A percentile compares a stretch with the other conserved stretches of the same genome.
Evolutionary conservation across 352 stramenopile genomes (phyloP).

Genomic region (Plasmopara muralis): DNA sequence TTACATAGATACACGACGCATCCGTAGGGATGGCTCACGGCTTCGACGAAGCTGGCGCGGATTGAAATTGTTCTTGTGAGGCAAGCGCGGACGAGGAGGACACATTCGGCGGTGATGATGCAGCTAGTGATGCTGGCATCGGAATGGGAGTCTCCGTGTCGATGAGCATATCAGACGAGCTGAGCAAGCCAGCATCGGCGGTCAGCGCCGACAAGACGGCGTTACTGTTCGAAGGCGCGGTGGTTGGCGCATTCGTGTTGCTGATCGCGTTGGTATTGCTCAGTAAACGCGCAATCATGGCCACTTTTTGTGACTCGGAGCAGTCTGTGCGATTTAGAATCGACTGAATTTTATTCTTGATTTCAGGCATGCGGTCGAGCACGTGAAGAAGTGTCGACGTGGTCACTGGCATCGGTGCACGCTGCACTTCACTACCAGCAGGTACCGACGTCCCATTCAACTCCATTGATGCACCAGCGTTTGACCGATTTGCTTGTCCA

Average conservation of each 20-base stretch:
- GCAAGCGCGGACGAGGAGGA: conserved; percentile 22
- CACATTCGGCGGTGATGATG: conserved; percentile 14
- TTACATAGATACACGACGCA: conserved; percentile 27
- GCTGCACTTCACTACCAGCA: conserved; percentile 10
- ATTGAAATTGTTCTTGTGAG: conserved; percentile 17
- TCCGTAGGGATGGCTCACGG: conserved; percentile 11
- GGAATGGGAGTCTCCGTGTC: conserved; percentile 44
- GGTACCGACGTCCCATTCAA: conserved; percentile 7
- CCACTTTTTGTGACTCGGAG: conserved; percentile 84
- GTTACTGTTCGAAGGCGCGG: conserved; percentile 11
- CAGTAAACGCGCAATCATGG: conserved; percentile 79
- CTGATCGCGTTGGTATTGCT: conserved; percentile 82
- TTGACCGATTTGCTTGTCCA: conserved; percentile 21
- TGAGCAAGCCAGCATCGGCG: conserved; percentile 25
- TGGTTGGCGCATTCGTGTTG: conserved; percentile 24
- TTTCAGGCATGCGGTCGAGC: conserved; percentile 81
- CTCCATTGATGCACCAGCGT: conserved; percentile 9
- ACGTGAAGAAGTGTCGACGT: conserved; percentile 76
- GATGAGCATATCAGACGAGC: conserved; percentile 29
- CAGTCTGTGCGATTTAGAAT: conserved; percentile 80
- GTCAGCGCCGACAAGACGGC: conserved; percentile 24
- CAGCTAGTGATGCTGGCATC: conserved; percentile 33
- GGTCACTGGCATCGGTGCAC: conserved; percentile 54
- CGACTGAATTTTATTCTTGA: conserved; percentile 87
- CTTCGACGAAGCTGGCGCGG: conserved; percentile 16